Conservation (phyloP, 306 rosid species). For the Senna siamea region DNA sequence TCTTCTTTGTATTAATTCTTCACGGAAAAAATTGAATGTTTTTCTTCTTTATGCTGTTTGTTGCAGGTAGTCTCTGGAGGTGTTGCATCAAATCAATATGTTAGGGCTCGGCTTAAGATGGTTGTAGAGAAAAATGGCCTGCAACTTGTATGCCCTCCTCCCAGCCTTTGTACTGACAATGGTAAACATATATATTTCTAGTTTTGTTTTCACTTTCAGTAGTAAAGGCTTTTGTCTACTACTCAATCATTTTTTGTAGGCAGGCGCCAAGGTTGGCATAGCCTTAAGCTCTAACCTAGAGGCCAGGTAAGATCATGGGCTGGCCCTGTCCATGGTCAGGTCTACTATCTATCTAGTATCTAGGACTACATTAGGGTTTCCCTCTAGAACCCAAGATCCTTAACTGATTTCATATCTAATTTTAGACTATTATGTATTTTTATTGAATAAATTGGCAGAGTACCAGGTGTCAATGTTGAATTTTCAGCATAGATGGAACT, state of each 20-base stretch:
- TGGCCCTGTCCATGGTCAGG: too few species aligned
- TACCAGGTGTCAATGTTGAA: too few species aligned
- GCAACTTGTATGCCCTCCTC: constrained; percentile 92
- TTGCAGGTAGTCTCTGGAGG: constrained; percentile 94
- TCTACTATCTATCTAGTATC: too few species aligned
- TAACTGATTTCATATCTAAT: neutral
- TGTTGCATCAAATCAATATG: constrained; percentile 91
- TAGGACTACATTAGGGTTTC: neutral
- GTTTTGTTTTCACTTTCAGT: constrained; percentile 27
- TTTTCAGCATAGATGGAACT: too few species aligned
- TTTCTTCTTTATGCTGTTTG: constrained; percentile 34
- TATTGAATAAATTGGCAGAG: too few species aligned
- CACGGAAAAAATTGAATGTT: constrained; percentile 20
- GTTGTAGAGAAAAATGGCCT: constrained; percentile 70
- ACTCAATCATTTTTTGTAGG: too few species aligned
- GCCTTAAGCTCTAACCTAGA: too few species aligned
- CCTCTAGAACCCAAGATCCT: neutral
- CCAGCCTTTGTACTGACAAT: constrained; percentile 92
- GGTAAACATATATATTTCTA: constrained; percentile 70
- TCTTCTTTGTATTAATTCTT: constrained; percentile 28
- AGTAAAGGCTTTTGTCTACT: constrained; percentile 17
- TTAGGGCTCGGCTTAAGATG: constrained; percentile 72
- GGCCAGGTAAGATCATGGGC: too few species aligned
- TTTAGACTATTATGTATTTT: too few species aligned
- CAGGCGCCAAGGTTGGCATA: too few species aligned